phyloP scores from a whole-genome alignment of 306 rosid genomes.

The Rosa rugosa region DNA sequence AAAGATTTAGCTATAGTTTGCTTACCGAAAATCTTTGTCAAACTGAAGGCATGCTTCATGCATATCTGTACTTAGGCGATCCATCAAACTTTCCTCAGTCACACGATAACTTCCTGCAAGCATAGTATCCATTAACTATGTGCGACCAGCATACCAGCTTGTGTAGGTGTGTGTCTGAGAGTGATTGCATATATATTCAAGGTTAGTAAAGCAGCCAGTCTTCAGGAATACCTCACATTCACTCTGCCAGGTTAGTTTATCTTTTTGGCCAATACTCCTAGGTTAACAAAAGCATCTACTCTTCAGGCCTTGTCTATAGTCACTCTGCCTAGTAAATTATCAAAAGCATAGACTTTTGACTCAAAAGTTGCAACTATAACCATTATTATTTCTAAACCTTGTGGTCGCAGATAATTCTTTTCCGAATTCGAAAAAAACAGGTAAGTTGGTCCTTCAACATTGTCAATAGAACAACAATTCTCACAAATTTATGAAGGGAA shows the following conservation, averaged over 20 bases:
- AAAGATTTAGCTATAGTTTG: neutral
- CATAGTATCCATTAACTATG: neutral
- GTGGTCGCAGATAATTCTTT: neutral
- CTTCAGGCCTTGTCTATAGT: neutral
- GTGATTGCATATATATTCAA: neutral
- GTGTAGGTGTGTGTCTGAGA: neutral
- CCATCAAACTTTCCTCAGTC: conserved; percentile 66
- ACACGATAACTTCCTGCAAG: conserved; percentile 49
- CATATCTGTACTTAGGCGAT: conserved; percentile 58
- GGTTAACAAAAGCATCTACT: neutral
- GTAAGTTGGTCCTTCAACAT: neutral
- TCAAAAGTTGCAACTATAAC: neutral
- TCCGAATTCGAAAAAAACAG: neutral
- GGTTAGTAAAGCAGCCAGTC: neutral
- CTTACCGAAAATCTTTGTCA: conserved; percentile 66
- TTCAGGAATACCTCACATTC: neutral
- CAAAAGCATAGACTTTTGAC: neutral
- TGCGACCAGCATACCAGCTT: neutral
- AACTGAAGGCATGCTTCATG: conserved; percentile 67
- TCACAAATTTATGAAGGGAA: neutral
- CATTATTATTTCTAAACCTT: neutral
- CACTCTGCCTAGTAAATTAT: neutral
- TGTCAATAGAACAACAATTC: neutral
- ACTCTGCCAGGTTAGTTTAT: neutral
- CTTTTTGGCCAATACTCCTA: too few species aligned